phyloP scores from a whole-genome alignment of 257 asterid species.

The Datura wrightii region DNA sequence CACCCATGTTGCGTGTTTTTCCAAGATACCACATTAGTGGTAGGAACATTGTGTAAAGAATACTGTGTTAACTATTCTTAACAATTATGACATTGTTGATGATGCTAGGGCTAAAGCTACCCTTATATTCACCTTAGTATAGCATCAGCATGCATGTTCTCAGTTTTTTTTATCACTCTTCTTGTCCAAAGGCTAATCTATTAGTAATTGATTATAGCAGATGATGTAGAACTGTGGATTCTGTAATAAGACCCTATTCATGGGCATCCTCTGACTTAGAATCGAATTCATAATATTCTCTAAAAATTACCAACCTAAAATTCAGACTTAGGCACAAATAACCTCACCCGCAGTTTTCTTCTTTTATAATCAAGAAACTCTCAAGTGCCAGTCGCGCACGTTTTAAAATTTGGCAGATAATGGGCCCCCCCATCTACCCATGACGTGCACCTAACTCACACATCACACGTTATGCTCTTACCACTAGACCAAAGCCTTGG shows the following conservation, averaged over 20 bases:
- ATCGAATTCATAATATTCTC: background rate
- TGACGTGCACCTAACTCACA: background rate
- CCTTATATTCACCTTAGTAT: slow-evolving; percentile 15
- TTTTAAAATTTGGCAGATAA: background rate
- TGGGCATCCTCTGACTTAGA: too few relatives aligned
- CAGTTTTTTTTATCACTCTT: background rate
- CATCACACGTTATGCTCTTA: background rate
- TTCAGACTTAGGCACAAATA: background rate
- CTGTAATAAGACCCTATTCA: too few relatives aligned
- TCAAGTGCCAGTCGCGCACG: background rate
- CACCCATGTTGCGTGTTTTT: background rate
- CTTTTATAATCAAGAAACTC: background rate
- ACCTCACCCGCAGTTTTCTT: background rate
- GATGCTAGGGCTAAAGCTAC: background rate
- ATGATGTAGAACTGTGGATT: background rate
- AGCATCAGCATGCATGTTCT: background rate
- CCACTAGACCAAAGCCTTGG: background rate
- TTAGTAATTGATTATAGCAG: background rate
- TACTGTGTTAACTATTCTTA: background rate
- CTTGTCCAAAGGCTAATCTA: background rate
- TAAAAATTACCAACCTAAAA: background rate
- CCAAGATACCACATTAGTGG: background rate
- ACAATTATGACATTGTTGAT: background rate
- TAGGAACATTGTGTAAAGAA: background rate
- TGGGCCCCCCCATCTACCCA: background rate